These are phyloP conservation scores for Yamadazyma ubonensis DNA, from an alignment of 805 yeast species.

Conservation along the genomic window DNA sequence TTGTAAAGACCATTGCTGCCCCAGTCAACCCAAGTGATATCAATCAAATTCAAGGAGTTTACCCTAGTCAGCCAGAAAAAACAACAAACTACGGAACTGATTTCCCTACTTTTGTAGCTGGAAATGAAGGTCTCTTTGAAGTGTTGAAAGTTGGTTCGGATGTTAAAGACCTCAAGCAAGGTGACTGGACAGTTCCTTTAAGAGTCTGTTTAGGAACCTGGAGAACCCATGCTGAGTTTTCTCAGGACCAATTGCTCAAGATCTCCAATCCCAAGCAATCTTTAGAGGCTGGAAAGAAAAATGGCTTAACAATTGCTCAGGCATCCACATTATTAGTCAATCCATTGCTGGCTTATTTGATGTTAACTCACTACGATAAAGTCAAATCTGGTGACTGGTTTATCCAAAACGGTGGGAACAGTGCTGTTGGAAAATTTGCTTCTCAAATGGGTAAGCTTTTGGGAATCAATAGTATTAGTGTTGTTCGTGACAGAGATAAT, in stretches of 20 bases:
- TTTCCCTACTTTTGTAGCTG: constrained; percentile 75
- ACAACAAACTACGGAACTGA: constrained; percentile 53
- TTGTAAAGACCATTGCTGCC: constrained; percentile 39
- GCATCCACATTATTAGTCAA: constrained; percentile 93
- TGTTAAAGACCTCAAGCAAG: constrained; percentile 50
- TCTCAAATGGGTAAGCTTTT: constrained; percentile 78
- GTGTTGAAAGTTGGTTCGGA: constrained; percentile 68
- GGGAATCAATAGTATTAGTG: constrained; percentile 82
- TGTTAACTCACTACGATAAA: constrained; percentile 70
- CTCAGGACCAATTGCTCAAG: constrained; percentile 52
- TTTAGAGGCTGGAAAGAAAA: constrained; percentile 30
- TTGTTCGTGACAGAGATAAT: constrained; percentile 82
- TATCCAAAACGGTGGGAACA: constrained; percentile 94
- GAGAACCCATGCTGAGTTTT: constrained; percentile 64
- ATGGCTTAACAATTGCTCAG: constrained; percentile 43
- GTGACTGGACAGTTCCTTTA: constrained; percentile 88
- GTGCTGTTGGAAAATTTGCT: constrained; percentile 92
- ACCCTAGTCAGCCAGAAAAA: constrained; percentile 49
- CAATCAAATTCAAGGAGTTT: constrained; percentile 47
- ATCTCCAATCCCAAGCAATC: constrained; percentile 55
- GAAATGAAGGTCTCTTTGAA: constrained; percentile 91
- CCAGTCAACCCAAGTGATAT: constrained; percentile 47
- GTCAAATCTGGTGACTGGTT: constrained; percentile 80
- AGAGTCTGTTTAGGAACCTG: constrained; percentile 87
- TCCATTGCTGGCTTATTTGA: constrained; percentile 87